Conservation (phyloP, 2,329 filamentous ascomycete species). For the Alternaria angustiovoidea region DNA sequence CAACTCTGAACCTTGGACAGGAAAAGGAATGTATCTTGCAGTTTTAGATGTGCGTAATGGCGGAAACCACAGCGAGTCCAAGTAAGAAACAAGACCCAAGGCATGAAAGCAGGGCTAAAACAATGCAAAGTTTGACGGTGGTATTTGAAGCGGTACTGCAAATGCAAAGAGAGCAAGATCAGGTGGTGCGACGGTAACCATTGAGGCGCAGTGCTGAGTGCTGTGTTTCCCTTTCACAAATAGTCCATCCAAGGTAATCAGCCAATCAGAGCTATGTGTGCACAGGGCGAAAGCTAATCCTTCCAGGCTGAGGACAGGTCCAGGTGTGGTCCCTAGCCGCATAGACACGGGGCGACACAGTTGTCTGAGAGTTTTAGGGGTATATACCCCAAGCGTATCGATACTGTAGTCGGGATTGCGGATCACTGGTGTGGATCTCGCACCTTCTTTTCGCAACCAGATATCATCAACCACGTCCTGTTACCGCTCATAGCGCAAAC, state of each 20-base stretch:
- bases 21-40: not conserved
- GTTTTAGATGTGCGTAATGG: not conserved
- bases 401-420: not conserved
- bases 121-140: not conserved
- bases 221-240: not conserved
- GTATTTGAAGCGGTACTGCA: not conserved
- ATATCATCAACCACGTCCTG: not conserved
- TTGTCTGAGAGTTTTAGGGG: not conserved
- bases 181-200: not conserved
- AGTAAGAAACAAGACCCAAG: constrained; percentile 1
- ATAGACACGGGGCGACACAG: not conserved
- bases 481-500: not conserved
- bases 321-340: not conserved
- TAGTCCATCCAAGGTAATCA: not conserved
- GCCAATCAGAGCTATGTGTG: not conserved
- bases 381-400: not conserved
- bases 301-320: not conserved
- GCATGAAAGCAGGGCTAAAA: not conserved
- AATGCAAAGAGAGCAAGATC: not conserved
- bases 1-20: not conserved
- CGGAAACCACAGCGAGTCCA: not conserved
- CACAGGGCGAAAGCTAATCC: not conserved
- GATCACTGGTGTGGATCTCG: not conserved
- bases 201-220: not conserved
- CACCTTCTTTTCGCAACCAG: not conserved